Percentiles rank a stretch among this genome's conserved stretches.
Evolutionary conservation across 2,329 filamentous ascomycete species (phyloP).

Genomic region (Calonectria leucothoes): DNA sequence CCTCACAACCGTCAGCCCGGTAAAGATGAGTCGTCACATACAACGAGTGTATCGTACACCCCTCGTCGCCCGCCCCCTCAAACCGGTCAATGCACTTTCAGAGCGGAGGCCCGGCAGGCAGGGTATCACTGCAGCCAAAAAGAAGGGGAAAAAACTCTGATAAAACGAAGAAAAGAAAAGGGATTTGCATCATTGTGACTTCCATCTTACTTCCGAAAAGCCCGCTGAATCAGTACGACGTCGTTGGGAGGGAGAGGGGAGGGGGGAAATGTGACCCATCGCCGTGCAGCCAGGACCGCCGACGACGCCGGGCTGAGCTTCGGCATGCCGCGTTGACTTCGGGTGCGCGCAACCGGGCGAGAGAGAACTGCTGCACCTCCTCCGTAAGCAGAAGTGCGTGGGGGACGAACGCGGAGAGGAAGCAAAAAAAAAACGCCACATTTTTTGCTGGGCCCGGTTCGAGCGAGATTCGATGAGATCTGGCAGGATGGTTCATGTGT

Average conservation of each 20-base stretch:
- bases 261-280: neutral
- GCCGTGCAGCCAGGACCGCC: neutral
- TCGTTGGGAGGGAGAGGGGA: neutral
- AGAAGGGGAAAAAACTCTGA: neutral
- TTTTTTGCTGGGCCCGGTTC: neutral
- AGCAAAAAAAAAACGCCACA: neutral
- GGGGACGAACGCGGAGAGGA: neutral
- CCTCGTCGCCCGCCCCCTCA: neutral
- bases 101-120: neutral
- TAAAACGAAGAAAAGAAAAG: neutral
- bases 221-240: neutral
- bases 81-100: neutral
- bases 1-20: slow-evolving; percentile 20
- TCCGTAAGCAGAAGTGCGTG: neutral
- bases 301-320: neutral
- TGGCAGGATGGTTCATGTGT: slow-evolving; percentile 1
- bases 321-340: neutral
- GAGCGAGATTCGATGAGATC: neutral
- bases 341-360: neutral
- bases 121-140: neutral
- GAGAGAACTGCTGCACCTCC: neutral
- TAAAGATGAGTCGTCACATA: neutral
- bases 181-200: neutral
- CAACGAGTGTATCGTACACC: neutral
- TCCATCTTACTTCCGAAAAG: neutral